A percentile compares a stretch with the other conserved stretches of the same genome.
Evolutionary conservation across 2,329 filamentous ascomycete species (phyloP).

Genomic region (Scedosporium boydii): DNA sequence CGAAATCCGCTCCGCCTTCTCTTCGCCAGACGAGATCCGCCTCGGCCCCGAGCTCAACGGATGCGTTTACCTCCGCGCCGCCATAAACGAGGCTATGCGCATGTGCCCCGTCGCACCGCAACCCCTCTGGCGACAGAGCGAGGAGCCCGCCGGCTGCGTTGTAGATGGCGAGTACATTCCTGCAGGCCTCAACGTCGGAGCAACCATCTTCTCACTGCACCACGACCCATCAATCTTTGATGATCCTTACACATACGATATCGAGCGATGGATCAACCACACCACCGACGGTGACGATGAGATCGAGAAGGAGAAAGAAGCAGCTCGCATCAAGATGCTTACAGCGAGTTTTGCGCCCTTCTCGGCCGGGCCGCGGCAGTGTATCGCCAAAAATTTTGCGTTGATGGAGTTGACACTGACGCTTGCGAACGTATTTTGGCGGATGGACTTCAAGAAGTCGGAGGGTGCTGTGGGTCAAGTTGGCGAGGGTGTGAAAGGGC

Average conservation of each 20-base stretch:
- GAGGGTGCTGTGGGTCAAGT: background rate
- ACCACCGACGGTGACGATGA: background rate
- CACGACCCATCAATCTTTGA: background rate
- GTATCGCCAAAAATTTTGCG: conserved; percentile 5
- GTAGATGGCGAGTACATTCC: conserved; percentile 4
- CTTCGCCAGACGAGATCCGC: conserved; percentile 24
- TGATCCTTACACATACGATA: conserved; percentile 4
- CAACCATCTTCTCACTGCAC: conserved; percentile 4
- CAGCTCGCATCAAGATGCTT: background rate
- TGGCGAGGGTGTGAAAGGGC: background rate
- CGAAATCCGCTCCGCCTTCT: conserved; percentile 24
- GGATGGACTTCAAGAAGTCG: background rate
- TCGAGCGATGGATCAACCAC: conserved; percentile 4
- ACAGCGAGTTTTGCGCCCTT: background rate
- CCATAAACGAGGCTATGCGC: conserved; percentile 19
- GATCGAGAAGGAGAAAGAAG: background rate
- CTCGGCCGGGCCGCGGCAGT: conserved; percentile 5
- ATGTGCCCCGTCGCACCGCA: conserved; percentile 7
- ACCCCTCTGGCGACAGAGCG: conserved; percentile 2
- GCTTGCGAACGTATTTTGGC: conserved; percentile 3
- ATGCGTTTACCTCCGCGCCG: conserved; percentile 29
- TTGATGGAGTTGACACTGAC: conserved; percentile 4
- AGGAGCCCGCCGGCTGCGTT: background rate
- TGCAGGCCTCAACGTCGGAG: conserved; percentile 3
- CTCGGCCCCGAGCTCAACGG: conserved; percentile 19